These are phyloP conservation scores for Aegilops speltoides DNA, from an alignment of 176 grass and related monocot genomes.

Conservation along the genomic window DNA sequence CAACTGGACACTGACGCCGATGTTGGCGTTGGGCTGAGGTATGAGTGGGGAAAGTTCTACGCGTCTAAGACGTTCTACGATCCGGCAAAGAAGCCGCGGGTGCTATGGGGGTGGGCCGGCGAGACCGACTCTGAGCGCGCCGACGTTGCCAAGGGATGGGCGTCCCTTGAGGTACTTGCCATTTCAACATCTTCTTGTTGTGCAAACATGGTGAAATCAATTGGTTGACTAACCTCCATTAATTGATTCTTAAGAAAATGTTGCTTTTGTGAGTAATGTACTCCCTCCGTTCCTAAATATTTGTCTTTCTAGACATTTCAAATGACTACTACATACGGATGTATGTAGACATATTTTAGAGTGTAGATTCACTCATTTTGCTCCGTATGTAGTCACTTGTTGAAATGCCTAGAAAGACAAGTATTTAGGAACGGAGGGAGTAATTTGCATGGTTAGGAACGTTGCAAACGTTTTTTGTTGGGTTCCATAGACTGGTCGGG, in stretches of 20 bases:
- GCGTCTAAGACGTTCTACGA: constrained; percentile 95
- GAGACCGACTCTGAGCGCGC: constrained; percentile 80
- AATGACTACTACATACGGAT: too few species aligned
- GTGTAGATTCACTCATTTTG: too few species aligned
- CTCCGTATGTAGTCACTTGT: too few species aligned
- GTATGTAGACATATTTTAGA: too few species aligned
- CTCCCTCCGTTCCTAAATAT: too few species aligned
- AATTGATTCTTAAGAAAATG: neutral
- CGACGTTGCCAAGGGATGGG: constrained; percentile 88
- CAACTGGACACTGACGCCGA: constrained; percentile 46
- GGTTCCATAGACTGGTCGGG: neutral
- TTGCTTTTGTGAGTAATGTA: neutral
- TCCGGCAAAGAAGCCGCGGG: constrained; percentile 53
- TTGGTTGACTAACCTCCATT: neutral
- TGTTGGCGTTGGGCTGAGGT: constrained; percentile 72
- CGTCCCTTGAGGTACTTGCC: constrained; percentile 61
- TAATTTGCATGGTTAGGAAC: neutral
- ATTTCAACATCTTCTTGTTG: neutral
- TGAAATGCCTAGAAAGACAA: too few species aligned
- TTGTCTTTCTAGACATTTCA: too few species aligned
- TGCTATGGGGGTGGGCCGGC: constrained; percentile 85
- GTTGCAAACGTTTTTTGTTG: too few species aligned
- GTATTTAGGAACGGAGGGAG: too few species aligned
- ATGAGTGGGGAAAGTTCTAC: constrained; percentile 97
- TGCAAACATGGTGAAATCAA: neutral